These are phyloP conservation scores for Trichophyton benhamiae DNA, from an alignment of 2,329 filamentous ascomycete species.

Conservation along the genomic window DNA sequence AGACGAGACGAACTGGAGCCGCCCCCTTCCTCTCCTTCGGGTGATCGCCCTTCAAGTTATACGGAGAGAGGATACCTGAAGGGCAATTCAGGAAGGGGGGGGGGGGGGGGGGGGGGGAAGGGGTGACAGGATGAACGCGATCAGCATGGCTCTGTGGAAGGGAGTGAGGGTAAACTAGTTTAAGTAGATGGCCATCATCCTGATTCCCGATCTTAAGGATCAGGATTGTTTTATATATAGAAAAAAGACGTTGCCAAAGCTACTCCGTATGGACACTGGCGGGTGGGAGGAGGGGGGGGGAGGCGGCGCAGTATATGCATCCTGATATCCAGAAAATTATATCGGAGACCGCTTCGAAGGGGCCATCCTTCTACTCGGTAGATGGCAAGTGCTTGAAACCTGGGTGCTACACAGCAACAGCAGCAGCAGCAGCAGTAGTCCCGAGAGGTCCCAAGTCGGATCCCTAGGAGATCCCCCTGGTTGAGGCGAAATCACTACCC, in stretches of 20 bases:
- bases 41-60: neutral
- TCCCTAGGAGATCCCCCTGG: neutral
- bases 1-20: neutral
- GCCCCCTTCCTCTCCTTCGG: neutral
- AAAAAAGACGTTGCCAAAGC: neutral
- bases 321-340: neutral
- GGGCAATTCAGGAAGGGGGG: too few species aligned
- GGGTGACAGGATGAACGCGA: neutral
- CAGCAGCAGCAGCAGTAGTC: neutral
- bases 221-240: neutral
- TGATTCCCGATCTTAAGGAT: neutral
- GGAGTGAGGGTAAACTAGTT: neutral
- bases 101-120: neutral
- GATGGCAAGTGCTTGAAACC: neutral
- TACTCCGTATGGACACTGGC: neutral
- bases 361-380: neutral
- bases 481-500: neutral
- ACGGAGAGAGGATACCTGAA: neutral
- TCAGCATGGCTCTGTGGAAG: conserved; percentile 1
- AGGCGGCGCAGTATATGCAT: too few species aligned
- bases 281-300: too few species aligned
- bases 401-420: neutral
- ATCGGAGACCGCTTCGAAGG: neutral
- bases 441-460: neutral
- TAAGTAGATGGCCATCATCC: neutral